phyloP scores from a whole-genome alignment of 2,329 filamentous ascomycete genomes.

The Zymoseptoria ardabiliae region DNA sequence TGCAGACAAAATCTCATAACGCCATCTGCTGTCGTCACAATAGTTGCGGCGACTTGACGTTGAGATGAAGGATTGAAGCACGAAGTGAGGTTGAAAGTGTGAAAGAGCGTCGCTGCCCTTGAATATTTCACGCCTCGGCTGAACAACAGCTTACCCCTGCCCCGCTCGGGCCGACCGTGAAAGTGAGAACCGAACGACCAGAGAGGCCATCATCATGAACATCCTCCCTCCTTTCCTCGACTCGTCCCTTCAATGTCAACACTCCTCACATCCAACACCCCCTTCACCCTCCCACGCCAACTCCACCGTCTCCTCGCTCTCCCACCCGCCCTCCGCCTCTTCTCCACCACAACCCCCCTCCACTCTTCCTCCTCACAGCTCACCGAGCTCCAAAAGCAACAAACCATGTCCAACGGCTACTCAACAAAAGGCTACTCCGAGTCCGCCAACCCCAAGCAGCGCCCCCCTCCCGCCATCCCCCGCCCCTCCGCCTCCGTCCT shows the following conservation, averaged over 20 bases:
- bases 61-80: background rate
- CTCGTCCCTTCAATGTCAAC: no score
- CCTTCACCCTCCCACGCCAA: background rate
- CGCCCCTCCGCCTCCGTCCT: constrained; percentile 68
- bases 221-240: no score
- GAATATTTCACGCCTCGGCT: background rate
- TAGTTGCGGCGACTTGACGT: background rate
- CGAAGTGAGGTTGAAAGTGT: background rate
- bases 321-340: background rate
- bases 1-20: background rate
- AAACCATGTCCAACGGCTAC: constrained; percentile 10
- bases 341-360: background rate
- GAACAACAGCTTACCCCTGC: background rate
- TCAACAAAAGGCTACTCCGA: constrained; percentile 2
- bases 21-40: background rate
- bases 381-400: constrained; percentile 1
- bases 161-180: no score
- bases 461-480: constrained; percentile 41
- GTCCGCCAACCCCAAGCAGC: constrained; percentile 11
- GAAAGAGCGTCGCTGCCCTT: background rate
- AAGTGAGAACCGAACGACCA: no score
- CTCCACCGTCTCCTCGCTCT: background rate
- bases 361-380: background rate
- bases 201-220: no score
- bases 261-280: no score